Evolutionary conservation across 371 early-diverging fungal genomes (phyloP).

Genomic region (Paramicrosporidium saccamoebae): DNA sequence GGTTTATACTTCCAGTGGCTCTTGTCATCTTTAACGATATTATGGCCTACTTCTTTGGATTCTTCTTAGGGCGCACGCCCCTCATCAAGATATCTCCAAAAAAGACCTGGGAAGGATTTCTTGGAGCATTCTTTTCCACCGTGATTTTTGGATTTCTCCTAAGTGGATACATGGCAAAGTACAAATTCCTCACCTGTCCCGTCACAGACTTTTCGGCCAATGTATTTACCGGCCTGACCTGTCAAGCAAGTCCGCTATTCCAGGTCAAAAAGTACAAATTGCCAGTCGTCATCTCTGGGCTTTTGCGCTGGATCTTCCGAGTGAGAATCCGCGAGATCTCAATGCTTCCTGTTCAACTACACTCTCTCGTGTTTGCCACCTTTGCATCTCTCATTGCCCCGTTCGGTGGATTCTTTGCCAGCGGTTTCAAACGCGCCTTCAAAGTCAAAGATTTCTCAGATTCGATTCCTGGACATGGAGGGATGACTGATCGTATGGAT

Average conservation of each 20-base stretch:
- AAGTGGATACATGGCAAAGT: constrained; percentile 3
- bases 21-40: constrained; percentile 94
- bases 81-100: constrained; percentile 85
- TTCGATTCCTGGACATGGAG: constrained; percentile 94
- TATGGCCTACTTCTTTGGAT: constrained; percentile 84
- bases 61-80: constrained; percentile 72
- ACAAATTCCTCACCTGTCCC: constrained; percentile 55
- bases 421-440: constrained; percentile 88
- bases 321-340: constrained; percentile 1
- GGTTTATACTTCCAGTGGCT: constrained; percentile 65
- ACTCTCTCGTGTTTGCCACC: constrained; percentile 51
- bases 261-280: constrained; percentile 12
- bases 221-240: constrained; percentile 12
- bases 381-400: constrained; percentile 94
- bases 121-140: constrained; percentile 72
- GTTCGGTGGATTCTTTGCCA: constrained; percentile 97
- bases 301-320: constrained; percentile 5
- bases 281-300: constrained; percentile 8
- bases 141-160: constrained; percentile 48
- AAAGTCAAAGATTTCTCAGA: constrained; percentile 94
- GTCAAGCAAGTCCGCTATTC: constrained; percentile 31
- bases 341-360: constrained; percentile 60
- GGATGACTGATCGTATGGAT: constrained; percentile 92
- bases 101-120: constrained; percentile 98
- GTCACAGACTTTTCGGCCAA: constrained; percentile 21